Base-by-base conservation (phyloP, 495 filamentous ascomycete species). In the Gamarada debralockiae region DNA sequence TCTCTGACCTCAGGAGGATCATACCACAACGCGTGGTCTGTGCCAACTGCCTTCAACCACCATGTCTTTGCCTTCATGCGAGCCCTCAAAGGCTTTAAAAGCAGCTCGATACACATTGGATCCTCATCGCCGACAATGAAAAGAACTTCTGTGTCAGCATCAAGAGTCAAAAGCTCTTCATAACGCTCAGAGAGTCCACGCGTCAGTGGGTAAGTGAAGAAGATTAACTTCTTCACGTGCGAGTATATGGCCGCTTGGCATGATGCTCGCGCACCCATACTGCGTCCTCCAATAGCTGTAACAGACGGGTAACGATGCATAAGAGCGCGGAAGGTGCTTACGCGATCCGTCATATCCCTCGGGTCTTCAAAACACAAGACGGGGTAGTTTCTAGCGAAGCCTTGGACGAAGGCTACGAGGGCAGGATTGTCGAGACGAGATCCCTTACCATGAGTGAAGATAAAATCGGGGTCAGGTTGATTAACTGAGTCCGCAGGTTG, bases 391-490 rank as follows among this genome's bases (percentile, higher is more conserved):
- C 48, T 15, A 3, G 48, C 48, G n/a, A 39, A 50, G 5, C 48
- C 48, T 23, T 50, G 12, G 17, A 15, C n/a, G 36, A 50, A 50
- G 9, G 48, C 48, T 3, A 14, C 34, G 13, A 40, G 1, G 18
- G 31, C 29, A 1, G 34, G 15, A 12, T 37, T 8, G 2, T 50
- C 48, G 8, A 50, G 33, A 8, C 36, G 14, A 1, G 33, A 21
- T 14, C 21, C 21, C 2, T 5, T 2, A 18, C 48, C 48, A 33
- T 50, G 48, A 2, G 48, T 50, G 34, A 50, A 49, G 27, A 49
- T 21, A 17, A 70, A n/a, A 15, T 39, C 36, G 4, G 36, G 36
- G 5, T 6, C 18, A 15, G 36, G n/a, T 15, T 4, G 27, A 29
- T 29, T 29, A 10, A 5, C 27, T 5, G 27, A 29, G 27, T 10